Conservation (phyloP, 2,329 filamentous ascomycete species). For the Stagonosporopsis cucurbitacearum region DNA sequence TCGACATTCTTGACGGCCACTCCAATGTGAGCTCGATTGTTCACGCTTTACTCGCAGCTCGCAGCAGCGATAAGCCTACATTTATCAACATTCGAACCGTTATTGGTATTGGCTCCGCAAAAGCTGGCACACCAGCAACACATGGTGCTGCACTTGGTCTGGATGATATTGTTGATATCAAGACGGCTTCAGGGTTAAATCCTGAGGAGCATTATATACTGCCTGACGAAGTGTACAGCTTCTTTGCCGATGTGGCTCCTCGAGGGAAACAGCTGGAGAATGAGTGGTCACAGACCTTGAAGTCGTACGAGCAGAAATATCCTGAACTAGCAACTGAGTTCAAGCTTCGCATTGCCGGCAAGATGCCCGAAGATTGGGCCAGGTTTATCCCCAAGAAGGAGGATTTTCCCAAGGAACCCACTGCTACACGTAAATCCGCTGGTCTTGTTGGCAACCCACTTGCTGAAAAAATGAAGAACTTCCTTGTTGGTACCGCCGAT, state of each 20-base stretch:
- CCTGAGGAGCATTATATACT: conserved; percentile 56
- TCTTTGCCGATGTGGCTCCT: conserved; percentile 52
- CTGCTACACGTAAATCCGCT: conserved; percentile 58
- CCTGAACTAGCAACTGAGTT: conserved; percentile 60
- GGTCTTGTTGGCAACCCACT: conserved; percentile 61
- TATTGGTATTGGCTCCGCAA: conserved; percentile 58
- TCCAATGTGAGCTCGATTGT: conserved; percentile 59
- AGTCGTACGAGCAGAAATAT: conserved; percentile 52
- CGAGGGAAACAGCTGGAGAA: conserved; percentile 56
- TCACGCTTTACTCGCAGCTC: conserved; percentile 54
- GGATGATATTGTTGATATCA: conserved; percentile 34
- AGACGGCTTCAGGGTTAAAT: conserved; percentile 57
- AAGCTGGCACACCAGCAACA: conserved; percentile 8
- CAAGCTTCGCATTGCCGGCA: conserved; percentile 54
- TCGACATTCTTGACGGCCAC: conserved; percentile 61
- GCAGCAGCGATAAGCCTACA: conserved; percentile 56
- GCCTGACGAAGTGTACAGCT: conserved; percentile 54
- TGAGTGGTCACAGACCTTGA: conserved; percentile 57
- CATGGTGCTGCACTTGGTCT: conserved; percentile 3
- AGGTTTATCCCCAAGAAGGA: conserved; percentile 55
- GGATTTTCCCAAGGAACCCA: conserved; percentile 55
- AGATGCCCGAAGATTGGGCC: conserved; percentile 57
- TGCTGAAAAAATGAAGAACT: conserved; percentile 83
- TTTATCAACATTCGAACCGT: conserved; percentile 65
- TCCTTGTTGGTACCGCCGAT: conserved; percentile 75